Conservation (phyloP, 441 rosid genomes). For the Manihot esculenta region DNA sequence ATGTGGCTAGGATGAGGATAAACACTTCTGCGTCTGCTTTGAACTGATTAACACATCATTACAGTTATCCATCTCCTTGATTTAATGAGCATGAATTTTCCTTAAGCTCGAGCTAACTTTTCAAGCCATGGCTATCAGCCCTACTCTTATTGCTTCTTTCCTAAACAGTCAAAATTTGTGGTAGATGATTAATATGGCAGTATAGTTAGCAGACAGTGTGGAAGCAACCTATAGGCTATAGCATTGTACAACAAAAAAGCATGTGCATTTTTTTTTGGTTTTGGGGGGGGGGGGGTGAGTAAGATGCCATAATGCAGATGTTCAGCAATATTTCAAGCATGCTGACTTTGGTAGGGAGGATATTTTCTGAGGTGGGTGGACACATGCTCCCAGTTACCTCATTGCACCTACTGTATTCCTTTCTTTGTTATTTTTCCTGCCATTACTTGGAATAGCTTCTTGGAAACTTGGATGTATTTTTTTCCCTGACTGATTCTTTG, state of each 20-base stretch:
- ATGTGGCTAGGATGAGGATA: neutral
- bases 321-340: neutral
- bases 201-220: neutral
- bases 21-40: neutral
- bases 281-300: neutral
- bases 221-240: neutral
- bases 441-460: neutral
- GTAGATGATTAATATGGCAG: neutral
- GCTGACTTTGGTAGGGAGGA: neutral
- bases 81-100: neutral
- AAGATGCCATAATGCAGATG: constrained; percentile 1
- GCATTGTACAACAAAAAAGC: neutral
- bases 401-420: neutral
- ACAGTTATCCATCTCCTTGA: neutral
- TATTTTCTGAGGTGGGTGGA: neutral
- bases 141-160: neutral
- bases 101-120: neutral
- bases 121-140: too few species aligned
- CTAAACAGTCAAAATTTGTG: neutral
- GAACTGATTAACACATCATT: neutral
- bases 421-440: neutral
- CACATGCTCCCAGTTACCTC: neutral
- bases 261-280: neutral
- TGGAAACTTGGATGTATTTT: neutral
- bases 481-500: neutral